Evolutionary conservation across 2,329 filamentous ascomycete genomes (phyloP).

Genomic region (Fusarium xyrophilum): DNA sequence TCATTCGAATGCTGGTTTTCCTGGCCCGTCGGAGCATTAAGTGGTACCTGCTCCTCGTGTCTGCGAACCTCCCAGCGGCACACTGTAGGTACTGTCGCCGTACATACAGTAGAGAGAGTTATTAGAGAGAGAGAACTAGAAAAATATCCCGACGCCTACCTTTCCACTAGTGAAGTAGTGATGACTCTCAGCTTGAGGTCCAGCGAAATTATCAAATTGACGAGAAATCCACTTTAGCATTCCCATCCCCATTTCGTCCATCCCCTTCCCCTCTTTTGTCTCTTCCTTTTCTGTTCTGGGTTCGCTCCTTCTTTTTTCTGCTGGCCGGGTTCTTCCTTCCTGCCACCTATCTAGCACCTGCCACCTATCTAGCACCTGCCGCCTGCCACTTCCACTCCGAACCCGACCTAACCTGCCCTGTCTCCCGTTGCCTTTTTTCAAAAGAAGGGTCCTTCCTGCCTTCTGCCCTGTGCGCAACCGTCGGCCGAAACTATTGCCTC

Average conservation of each 20-base stretch:
- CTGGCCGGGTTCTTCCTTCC: slow-evolving; percentile 30
- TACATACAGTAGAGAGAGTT: slow-evolving; percentile 4
- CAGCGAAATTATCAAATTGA: slow-evolving; percentile 37
- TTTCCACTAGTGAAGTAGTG: neutral
- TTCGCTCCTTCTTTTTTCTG: slow-evolving; percentile 24
- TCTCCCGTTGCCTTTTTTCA: slow-evolving; percentile 10
- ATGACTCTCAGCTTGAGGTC: slow-evolving; percentile 5
- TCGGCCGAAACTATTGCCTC: slow-evolving; percentile 23
- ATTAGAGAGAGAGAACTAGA: neutral
- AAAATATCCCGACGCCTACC: neutral
- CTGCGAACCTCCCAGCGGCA: neutral
- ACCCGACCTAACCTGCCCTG: slow-evolving; percentile 14
- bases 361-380: slow-evolving; percentile 6
- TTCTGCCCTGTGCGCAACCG: slow-evolving; percentile 27
- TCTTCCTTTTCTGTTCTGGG: slow-evolving; percentile 25
- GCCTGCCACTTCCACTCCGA: slow-evolving; percentile 20
- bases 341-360: slow-evolving; percentile 13
- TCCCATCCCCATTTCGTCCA: slow-evolving; percentile 30
- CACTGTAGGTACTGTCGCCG: slow-evolving; percentile 21
- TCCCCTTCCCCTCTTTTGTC: slow-evolving; percentile 26
- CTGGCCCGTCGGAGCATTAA: slow-evolving; percentile 15
- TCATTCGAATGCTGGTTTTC: slow-evolving; percentile 18
- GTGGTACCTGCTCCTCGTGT: slow-evolving; percentile 11
- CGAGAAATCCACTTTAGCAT: slow-evolving; percentile 36
- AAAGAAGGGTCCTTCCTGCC: slow-evolving; percentile 20